These are phyloP conservation scores for Sherardia arvensis DNA, from an alignment of 257 asterid genomes.

Conservation along the genomic window DNA sequence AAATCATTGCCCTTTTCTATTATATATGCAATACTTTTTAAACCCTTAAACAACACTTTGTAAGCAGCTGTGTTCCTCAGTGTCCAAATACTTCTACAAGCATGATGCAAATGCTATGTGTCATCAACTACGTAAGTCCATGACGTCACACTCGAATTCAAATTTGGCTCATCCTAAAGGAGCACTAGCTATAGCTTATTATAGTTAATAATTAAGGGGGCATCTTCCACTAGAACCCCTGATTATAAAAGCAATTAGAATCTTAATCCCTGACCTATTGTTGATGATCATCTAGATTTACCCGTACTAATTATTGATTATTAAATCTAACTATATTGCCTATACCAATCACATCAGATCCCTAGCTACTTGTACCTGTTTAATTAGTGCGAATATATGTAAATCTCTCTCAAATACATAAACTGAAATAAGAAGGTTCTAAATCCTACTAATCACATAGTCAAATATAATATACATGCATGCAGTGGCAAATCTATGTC, in stretches of 20 bases:
- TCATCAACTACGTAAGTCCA: background rate
- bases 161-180: background rate
- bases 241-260: constrained; percentile 3
- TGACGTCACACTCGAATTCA: background rate
- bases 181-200: too few relatives aligned
- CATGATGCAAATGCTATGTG: background rate
- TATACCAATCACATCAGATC: background rate
- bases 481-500: too few relatives aligned
- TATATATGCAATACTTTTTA: too few relatives aligned
- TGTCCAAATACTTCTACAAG: too few relatives aligned
- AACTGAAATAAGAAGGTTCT: background rate
- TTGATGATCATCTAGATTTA: background rate
- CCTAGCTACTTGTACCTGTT: background rate
- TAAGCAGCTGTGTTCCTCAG: too few relatives aligned
- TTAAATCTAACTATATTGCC: background rate
- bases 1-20: too few relatives aligned
- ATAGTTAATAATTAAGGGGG: background rate
- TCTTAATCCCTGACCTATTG: constrained; percentile 3
- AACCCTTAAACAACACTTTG: too few relatives aligned
- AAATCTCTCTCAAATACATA: background rate
- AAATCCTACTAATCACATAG: background rate
- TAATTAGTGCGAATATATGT: background rate
- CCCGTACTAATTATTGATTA: background rate
- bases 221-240: background rate
- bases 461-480: too few relatives aligned